Conservation (phyloP, 73 alveolate genomes). For the Blepharisma japonicum region DNA sequence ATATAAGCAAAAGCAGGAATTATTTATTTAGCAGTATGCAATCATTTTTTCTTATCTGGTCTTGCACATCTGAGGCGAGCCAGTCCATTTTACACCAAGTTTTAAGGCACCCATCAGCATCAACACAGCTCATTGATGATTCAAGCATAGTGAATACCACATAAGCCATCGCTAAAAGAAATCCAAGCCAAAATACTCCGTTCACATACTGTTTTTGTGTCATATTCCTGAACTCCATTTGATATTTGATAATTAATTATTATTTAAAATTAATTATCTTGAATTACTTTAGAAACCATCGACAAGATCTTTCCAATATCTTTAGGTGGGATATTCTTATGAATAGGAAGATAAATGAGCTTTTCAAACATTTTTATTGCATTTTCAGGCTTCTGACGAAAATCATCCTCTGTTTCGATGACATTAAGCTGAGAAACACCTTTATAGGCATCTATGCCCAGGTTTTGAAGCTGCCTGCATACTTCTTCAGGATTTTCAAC, state of each 20-base stretch:
- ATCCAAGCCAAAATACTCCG: background rate
- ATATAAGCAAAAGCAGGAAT: too few relatives aligned
- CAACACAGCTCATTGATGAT: background rate
- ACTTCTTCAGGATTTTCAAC: constrained; percentile 52
- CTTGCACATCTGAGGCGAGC: background rate
- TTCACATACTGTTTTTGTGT: background rate
- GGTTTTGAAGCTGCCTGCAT: constrained; percentile 42
- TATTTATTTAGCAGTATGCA: too few relatives aligned
- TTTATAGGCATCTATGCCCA: constrained; percentile 75
- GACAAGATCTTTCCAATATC: constrained; percentile 33
- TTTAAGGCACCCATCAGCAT: constrained; percentile 1
- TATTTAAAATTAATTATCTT: too few relatives aligned
- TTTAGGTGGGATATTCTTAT: constrained; percentile 39
- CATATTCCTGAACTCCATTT: background rate
- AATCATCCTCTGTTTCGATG: constrained; percentile 6
- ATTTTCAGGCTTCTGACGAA: too few relatives aligned
- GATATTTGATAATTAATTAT: background rate
- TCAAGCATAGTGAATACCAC: background rate
- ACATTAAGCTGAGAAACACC: constrained; percentile 70
- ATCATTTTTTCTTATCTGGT: too few relatives aligned
- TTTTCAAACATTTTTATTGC: constrained; percentile 23
- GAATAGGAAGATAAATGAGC: constrained; percentile 41
- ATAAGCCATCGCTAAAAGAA: background rate
- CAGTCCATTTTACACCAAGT: background rate
- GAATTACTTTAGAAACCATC: too few relatives aligned